These are phyloP conservation scores for Candolleomyces efflorescens DNA, from an alignment of 768 basidiomycete genomes.

Conservation along the genomic window DNA sequence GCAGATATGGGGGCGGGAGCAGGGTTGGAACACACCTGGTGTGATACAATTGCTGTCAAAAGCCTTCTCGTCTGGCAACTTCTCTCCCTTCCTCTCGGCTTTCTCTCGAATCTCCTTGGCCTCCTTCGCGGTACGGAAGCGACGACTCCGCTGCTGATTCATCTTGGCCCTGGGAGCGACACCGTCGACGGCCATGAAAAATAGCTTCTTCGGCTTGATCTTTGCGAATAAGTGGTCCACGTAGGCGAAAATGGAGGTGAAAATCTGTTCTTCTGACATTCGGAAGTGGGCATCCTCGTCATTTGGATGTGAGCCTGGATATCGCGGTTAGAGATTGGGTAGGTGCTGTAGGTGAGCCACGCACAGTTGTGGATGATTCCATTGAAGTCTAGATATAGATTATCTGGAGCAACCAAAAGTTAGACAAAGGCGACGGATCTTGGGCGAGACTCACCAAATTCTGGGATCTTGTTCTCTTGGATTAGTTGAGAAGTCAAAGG, in stretches of 20 bases:
- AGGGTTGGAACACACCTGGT: conserved; percentile 59
- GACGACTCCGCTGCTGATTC: conserved; percentile 95
- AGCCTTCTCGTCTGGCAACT: conserved; percentile 88
- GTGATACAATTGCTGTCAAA: conserved; percentile 99
- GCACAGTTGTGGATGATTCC: conserved; percentile 84
- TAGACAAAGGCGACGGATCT: background rate
- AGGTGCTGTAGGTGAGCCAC: conserved; percentile 12
- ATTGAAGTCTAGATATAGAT: conserved; percentile 93
- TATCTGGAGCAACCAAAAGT: conserved; percentile 44
- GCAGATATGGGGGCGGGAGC: background rate
- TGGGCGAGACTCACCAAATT: conserved; percentile 70
- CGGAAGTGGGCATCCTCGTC: conserved; percentile 96
- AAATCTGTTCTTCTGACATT: conserved; percentile 94
- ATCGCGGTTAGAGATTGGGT: background rate
- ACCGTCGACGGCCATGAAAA: conserved; percentile 99
- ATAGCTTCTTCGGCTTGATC: conserved; percentile 96
- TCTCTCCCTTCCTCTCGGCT: conserved; percentile 86
- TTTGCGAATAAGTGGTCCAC: conserved; percentile 95
- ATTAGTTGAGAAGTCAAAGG: conserved; percentile 97
- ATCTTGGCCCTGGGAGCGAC: conserved; percentile 98
- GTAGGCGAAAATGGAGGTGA: conserved; percentile 94
- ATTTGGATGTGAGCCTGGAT: conserved; percentile 85
- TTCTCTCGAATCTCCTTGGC: conserved; percentile 83
- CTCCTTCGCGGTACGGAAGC: conserved; percentile 94
- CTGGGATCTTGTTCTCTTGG: conserved; percentile 97